Evolutionary conservation across 257 asterid genomes (phyloP).

Genomic region (Schizonepeta tenuifolia): DNA sequence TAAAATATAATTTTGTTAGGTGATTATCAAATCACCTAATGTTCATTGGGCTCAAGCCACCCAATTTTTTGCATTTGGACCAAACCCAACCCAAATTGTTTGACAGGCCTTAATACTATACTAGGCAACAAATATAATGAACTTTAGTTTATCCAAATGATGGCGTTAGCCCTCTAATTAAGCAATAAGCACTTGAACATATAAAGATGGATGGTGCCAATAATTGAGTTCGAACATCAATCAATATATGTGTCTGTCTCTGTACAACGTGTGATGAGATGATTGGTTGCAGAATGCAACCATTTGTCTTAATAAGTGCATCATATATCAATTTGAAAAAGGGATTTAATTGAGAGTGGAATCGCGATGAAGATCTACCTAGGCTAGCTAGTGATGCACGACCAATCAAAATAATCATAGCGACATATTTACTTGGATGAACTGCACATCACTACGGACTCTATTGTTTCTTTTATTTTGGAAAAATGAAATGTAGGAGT

Average conservation of each 20-base stretch:
- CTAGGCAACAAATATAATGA: neutral
- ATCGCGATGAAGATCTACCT: slow-evolving; percentile 13
- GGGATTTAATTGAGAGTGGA: neutral
- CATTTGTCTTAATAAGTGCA: neutral
- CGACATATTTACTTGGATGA: neutral
- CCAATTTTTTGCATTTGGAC: no score
- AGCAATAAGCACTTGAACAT: neutral
- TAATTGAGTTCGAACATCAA: slow-evolving; percentile 22
- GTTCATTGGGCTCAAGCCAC: no score
- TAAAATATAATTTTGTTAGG: no score
- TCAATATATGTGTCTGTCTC: neutral
- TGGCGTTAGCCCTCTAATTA: neutral
- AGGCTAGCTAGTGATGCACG: slow-evolving; percentile 4
- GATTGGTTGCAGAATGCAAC: neutral
- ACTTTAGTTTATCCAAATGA: neutral
- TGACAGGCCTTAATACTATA: neutral
- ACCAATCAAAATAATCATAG: neutral
- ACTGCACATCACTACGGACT: neutral
- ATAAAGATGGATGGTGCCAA: neutral
- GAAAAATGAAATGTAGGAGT: no score
- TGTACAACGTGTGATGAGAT: neutral
- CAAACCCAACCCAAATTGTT: no score
- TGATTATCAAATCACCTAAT: no score
- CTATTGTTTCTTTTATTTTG: neutral
- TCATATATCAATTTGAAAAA: neutral